Base-by-base conservation (phyloP, 495 filamentous ascomycete genomes). In the Penicillium alfredii region DNA sequence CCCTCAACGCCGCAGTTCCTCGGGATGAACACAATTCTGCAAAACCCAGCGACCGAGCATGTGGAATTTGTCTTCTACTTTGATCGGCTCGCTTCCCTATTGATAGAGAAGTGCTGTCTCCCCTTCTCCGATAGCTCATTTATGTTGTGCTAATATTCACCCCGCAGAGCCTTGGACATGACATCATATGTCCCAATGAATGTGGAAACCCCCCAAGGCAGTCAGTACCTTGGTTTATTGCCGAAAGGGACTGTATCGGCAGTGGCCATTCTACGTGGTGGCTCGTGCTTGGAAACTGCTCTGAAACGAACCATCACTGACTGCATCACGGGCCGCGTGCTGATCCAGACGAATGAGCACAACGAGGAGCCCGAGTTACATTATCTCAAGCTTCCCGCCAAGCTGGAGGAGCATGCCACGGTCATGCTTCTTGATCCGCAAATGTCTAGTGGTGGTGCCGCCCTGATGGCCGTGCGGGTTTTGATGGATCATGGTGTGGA, bases 1-100 rank as follows among this genome's bases (percentile, higher is more conserved):
- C 63, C 78, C 14, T 71, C 84, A 40, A 92, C 81, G 0, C 71
- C 77, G 4, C 90, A 98, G 56, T 66, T 96, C 25, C 61, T 72
- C 19, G 89, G 77, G 13, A 94, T 98, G 77, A 89, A 84, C 59
- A 94, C 89, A 0, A 82, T 96, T 33, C 76, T 98, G 18, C 85
- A 90, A 49, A 72, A 87, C 51, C 84, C 83, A 14, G 73, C 82
- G 26, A 90, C 83, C 1, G 64, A 79, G 8, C 76, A 82, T 25
- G 92, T 94, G 44, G 88, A 96, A 43, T 97, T 95, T 54, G 86
- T 94, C 36, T 97, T 96, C 60, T 94, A 95, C 58, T 95, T 96
- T 49, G 86, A 98, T 62, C 79, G 92, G 12, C 63, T 97, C 22
- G 74, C 81, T 2, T 77, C 80, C 1, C 63, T 96, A n/a, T 69